phyloP scores from a whole-genome alignment of 371 early-diverging fungal species.

The Mortierella polycephala region DNA sequence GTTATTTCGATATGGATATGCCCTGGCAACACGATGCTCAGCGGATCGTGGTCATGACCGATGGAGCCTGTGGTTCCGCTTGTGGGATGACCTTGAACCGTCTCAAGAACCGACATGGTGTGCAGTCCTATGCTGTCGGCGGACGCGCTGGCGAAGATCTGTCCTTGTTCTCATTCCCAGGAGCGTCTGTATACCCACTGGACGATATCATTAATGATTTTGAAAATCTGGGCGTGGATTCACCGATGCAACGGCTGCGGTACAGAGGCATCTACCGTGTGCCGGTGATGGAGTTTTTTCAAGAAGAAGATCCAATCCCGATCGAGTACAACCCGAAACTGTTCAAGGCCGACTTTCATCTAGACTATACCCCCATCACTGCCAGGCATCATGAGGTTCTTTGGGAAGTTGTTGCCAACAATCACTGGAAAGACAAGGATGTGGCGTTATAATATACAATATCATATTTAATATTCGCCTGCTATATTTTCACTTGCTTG shows the following conservation, averaged over 20 bases:
- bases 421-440: conserved; percentile 13
- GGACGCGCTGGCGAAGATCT: conserved; percentile 33
- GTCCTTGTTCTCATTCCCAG: conserved; percentile 45
- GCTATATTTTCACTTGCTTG: conserved; percentile 35
- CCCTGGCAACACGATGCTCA: conserved; percentile 42
- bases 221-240: conserved; percentile 24
- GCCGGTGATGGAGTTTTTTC: conserved; percentile 48
- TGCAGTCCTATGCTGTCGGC: conserved; percentile 40
- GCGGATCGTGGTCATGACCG: conserved; percentile 41
- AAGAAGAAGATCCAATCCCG: conserved; percentile 28
- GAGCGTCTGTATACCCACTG: conserved; percentile 37
- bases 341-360: conserved; percentile 43
- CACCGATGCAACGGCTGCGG: conserved; percentile 24
- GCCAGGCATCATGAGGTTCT: conserved; percentile 39
- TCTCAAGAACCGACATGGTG: conserved; percentile 43
- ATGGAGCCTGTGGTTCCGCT: conserved; percentile 45
- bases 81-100: conserved; percentile 54
- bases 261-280: conserved; percentile 44
- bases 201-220: conserved; percentile 25
- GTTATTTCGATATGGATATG: conserved; percentile 32
- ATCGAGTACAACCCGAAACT: conserved; percentile 37
- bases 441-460: not conserved
- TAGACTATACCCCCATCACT: conserved; percentile 33
- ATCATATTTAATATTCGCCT: not conserved
- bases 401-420: conserved; percentile 50